Percentiles rank a stretch among this genome's conserved stretches.
Evolutionary conservation across 208 protist species (phyloP).

Genomic region (Trypanosomatidae sp.): DNA sequence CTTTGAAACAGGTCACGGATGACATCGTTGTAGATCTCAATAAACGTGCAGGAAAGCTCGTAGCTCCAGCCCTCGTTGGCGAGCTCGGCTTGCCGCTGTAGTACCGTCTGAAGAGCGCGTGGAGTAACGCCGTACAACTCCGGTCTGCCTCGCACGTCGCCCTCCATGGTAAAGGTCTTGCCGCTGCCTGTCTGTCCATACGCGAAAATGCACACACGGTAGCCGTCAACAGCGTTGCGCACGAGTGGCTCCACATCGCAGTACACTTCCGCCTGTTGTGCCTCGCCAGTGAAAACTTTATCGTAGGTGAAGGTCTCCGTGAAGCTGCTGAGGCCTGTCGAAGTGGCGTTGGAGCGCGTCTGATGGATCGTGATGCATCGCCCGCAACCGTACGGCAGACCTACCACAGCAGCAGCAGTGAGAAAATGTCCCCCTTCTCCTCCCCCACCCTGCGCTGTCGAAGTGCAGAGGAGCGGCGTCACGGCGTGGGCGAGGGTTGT

Average conservation of each 20-base stretch:
- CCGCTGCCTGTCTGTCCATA: constrained; percentile 93
- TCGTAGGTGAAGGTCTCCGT: constrained; percentile 51
- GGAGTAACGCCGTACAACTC: constrained; percentile 79
- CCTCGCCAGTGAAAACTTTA: constrained; percentile 40
- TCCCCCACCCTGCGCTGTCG: not conserved
- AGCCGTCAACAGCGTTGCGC: constrained; percentile 90
- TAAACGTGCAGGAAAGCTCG: constrained; percentile 69
- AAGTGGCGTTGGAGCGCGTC: constrained; percentile 66
- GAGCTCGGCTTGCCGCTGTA: constrained; percentile 60
- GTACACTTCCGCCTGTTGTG: constrained; percentile 78
- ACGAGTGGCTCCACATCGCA: constrained; percentile 89
- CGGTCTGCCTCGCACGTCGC: constrained; percentile 30
- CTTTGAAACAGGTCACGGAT: constrained; percentile 85
- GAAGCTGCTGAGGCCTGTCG: constrained; percentile 43
- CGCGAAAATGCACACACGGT: constrained; percentile 90
- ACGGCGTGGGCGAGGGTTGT: not conserved
- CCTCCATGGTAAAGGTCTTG: constrained; percentile 94
- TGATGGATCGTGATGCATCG: constrained; percentile 45
- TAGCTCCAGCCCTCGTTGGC: constrained; percentile 79
- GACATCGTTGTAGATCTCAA: constrained; percentile 94
- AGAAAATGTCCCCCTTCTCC: not conserved
- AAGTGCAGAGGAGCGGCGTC: not conserved
- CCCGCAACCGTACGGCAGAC: constrained; percentile 2
- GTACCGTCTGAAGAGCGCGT: constrained; percentile 76
- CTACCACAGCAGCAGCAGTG: not conserved